Conservation (phyloP, 2,329 filamentous ascomycete genomes). For the Chaetomium sp. region DNA sequence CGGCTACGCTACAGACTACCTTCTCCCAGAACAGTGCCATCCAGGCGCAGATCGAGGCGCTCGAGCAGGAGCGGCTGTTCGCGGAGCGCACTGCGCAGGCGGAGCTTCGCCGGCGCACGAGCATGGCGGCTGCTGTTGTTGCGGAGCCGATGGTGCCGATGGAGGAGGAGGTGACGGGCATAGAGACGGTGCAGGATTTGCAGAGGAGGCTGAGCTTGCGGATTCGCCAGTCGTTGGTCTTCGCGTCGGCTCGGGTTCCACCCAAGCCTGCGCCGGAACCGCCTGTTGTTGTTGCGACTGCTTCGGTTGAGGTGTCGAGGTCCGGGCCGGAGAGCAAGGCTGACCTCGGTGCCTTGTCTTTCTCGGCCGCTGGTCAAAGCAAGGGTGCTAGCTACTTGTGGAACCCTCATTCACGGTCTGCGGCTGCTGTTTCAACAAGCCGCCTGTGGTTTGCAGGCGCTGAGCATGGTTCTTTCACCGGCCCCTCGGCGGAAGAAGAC, state of each 20-base stretch:
- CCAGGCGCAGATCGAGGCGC: constrained; percentile 39
- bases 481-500: constrained; percentile 26
- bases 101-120: constrained; percentile 29
- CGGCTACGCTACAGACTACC: neutral
- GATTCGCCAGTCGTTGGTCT: constrained; percentile 29
- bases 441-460: neutral
- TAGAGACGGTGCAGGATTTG: constrained; percentile 27
- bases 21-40: constrained; percentile 22
- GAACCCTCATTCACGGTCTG: neutral
- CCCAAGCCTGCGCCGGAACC: neutral
- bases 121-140: neutral
- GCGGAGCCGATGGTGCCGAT: too few species aligned
- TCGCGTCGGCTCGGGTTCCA: neutral
- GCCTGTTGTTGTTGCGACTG: neutral
- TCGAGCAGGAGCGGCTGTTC: constrained; percentile 40
- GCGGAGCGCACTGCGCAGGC: constrained; percentile 34
- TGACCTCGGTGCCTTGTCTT: neutral
- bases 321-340: neutral
- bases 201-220: constrained; percentile 27
- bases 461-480: too few species aligned
- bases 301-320: neutral
- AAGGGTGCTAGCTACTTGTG: neutral
- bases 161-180: constrained; percentile 11
- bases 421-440: neutral
- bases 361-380: neutral